Conservation (phyloP, 1,284 basidiomycete species). For the Apiotrichum sp. region DNA sequence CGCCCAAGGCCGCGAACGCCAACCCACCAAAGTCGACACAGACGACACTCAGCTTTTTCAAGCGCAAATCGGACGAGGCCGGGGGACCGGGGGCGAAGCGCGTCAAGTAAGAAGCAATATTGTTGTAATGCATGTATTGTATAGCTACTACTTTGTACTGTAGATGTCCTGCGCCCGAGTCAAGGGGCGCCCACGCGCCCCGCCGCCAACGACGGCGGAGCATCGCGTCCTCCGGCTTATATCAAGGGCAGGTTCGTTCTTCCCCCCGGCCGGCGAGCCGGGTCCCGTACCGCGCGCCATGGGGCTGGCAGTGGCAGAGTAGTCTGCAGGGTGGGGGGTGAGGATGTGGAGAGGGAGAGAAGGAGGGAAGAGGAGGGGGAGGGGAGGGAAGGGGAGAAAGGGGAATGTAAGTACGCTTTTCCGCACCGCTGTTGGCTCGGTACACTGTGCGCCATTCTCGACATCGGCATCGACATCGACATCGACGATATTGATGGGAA, state of each 20-base stretch:
- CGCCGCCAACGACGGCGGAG: slow-evolving; percentile 20
- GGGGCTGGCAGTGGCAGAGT: slow-evolving; percentile 26
- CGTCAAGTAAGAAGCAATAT: too few relatives aligned
- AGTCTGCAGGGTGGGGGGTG: slow-evolving; percentile 9
- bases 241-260: slow-evolving; percentile 35
- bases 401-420: background rate
- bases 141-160: too few relatives aligned
- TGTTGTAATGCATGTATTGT: too few relatives aligned
- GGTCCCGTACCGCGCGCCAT: slow-evolving; percentile 27
- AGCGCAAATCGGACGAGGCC: too few relatives aligned
- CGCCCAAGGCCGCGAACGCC: too few relatives aligned
- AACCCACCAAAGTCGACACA: too few relatives aligned
- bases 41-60: too few relatives aligned
- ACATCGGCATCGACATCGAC: too few relatives aligned
- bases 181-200: slow-evolving; percentile 30
- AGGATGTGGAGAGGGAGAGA: slow-evolving; percentile 6
- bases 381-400: background rate
- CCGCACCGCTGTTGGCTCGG: too few relatives aligned
- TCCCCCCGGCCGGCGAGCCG: slow-evolving; percentile 22
- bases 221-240: slow-evolving; percentile 38
- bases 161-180: slow-evolving; percentile 39
- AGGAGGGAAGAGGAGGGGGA: slow-evolving; percentile 2
- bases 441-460: too few relatives aligned
- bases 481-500: background rate
- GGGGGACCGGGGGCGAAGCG: too few relatives aligned